A percentile compares a stretch with the other conserved stretches of the same genome.
These are phyloP conservation scores for Gaertneriomyces semiglobifer DNA, from an alignment of 192 early-diverging fungal species.

Conservation along the genomic window DNA sequence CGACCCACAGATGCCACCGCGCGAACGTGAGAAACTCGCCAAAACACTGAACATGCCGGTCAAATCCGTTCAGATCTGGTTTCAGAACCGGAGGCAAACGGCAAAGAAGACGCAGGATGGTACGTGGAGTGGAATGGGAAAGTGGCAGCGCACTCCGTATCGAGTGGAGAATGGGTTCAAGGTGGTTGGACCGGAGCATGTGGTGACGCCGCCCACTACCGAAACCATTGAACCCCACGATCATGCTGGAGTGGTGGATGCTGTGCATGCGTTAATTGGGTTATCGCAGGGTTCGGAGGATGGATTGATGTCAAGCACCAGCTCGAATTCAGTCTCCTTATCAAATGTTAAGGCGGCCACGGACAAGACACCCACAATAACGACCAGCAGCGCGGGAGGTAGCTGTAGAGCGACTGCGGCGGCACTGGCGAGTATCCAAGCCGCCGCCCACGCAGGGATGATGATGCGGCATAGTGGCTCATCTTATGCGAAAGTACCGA, in stretches of 20 bases:
- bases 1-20: constrained; percentile 25
- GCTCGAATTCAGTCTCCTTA: too few relatives aligned
- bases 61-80: constrained; percentile 26
- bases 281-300: constrained; percentile 7
- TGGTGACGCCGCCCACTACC: constrained; percentile 7
- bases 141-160: constrained; percentile 28
- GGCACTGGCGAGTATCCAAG: too few relatives aligned
- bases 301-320: too few relatives aligned
- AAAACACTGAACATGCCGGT: constrained; percentile 20
- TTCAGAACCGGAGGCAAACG: constrained; percentile 26
- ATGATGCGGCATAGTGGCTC: too few relatives aligned
- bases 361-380: too few relatives aligned
- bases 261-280: constrained; percentile 24
- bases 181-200: constrained; percentile 27
- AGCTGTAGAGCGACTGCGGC: too few relatives aligned
- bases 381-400: too few relatives aligned
- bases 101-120: constrained; percentile 24
- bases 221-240: constrained; percentile 10
- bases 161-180: constrained; percentile 21
- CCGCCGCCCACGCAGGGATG: too few relatives aligned
- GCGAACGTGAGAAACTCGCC: constrained; percentile 22
- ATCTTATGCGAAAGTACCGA: too few relatives aligned
- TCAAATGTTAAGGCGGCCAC: too few relatives aligned
- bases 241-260: constrained; percentile 25
- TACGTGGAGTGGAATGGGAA: constrained; percentile 25